Base-by-base conservation (phyloP, 2,329 filamentous ascomycete genomes). In the Penicillium sp. region DNA sequence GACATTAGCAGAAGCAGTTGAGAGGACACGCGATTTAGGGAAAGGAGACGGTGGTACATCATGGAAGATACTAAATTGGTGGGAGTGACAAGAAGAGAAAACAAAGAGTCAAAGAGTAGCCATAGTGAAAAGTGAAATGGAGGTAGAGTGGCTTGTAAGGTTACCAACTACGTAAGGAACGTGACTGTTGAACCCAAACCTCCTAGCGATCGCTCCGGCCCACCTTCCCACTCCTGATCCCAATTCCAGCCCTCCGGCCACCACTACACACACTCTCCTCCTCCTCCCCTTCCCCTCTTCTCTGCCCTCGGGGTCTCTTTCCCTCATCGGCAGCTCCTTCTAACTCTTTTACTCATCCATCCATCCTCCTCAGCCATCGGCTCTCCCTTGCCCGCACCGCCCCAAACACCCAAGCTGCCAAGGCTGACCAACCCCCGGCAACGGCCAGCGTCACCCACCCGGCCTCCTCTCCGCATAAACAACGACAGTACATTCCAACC, bases 191-290 rank as follows among this genome's bases (percentile, higher is more conserved):
- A 37, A 39, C 49, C 43, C 43, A 31, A 41, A 60, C 62, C 66
- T 65, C 64, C 65, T 62, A 67, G 50, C 61, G 64, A 67, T 67
- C 62, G 64, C 20, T 35, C 50, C 59, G 64, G 61, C 62, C 66
- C 58, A 67, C 65, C 62, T 63, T 69, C 62, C 62, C 63, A 59
- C 64, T 54, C 64, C 65, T 68, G 54, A 65, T 61, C 58, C 37
- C 58, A 62, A 61, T 53, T 22, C 57, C 59, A 60, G 54, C 35
- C 59, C 37, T 67, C 52, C 52, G 45, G 35, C 41, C 38, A 52
- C 51, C 20, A 43, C 52, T 53, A 39, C 41, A 61, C 58, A 51
- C 35, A 55, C 35, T 64, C 51, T 57, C 39, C 37, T 35, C 53
- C 48, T 52, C 35, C 22, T 22, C 35, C 28, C 47, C 47, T 14